phyloP scores from a whole-genome alignment of 441 rosid genomes.

The Arabidopsis lyrata region DNA sequence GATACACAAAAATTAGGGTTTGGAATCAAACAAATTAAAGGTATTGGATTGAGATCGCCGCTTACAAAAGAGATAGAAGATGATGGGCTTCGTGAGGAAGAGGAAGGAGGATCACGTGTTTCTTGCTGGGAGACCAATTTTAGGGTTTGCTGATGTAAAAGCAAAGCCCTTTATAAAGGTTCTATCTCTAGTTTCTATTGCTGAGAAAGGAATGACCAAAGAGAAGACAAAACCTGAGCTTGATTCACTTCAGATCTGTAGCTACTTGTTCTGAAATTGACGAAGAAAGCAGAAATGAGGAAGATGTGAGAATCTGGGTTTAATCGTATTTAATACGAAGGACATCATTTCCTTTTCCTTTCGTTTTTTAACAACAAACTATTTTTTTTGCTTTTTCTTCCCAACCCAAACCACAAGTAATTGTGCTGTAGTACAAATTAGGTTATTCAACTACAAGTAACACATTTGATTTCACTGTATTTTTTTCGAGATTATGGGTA shows the following conservation, averaged over 20 bases:
- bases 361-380: neutral
- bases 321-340: neutral
- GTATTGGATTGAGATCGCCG: conserved; percentile 9
- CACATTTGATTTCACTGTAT: no score
- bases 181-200: neutral
- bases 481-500: no score
- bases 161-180: neutral
- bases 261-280: conserved; percentile 28
- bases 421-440: no score
- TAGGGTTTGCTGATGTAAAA: conserved; percentile 32
- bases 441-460: no score
- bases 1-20: neutral
- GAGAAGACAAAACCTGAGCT: conserved; percentile 10
- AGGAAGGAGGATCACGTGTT: conserved; percentile 36
- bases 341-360: neutral
- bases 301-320: conserved; percentile 11
- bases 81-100: neutral
- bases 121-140: conserved; percentile 23
- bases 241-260: conserved; percentile 34
- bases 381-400: no score
- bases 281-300: conserved; percentile 4
- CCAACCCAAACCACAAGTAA: neutral
- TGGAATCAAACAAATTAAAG: neutral
- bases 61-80: conserved; percentile 24
- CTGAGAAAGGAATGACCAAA: conserved; percentile 6